Base-by-base conservation (phyloP, 164 flowering plant species). In the Platanus orientalis region DNA sequence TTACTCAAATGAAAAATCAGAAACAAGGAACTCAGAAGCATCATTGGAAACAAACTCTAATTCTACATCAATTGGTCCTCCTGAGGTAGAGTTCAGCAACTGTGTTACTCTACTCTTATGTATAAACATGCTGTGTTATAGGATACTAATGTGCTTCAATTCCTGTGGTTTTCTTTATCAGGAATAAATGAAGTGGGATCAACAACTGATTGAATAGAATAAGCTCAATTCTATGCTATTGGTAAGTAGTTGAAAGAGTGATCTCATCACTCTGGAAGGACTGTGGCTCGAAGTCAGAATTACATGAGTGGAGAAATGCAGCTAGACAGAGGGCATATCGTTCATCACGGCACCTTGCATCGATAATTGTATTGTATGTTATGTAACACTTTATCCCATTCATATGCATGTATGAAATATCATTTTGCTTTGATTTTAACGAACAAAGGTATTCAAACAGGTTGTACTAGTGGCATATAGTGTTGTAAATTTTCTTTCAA, bases 1-100 rank as follows among this genome's bases (percentile, higher is more conserved):
- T 51, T 82, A 71, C 45, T 83, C 90, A 17, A 86, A 86, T 75
- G 88, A 82, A 75, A 86, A 83, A 72, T 82, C 88, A 30, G 88
- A 83, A 75, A 82, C 81, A 54, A 77, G 86, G 67, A 68, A 60
- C 52, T 70, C 82, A 20, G 85, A 79, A 53, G 60, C 57, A 26
- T 58, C 75, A 17, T 62, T 57, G 19, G 87, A 80, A 64, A 65
- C 48, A 50, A 69, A 48, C 49, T 24, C 66, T 42, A 52, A 48
- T 28, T 51, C 74, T 27, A 49, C 76, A 42, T 69, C 71, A 6
- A 36, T 36, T 17, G 57, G 57, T 49, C 55, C 71, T 16, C 54
- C 69, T 26, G 63, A 74, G 83, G 80, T 73, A 71, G 14, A 19
- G 20, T 17, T 3, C 42, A 45, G 49, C 2, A 17, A 12, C 17